Percentiles rank a stretch among this genome's conserved stretches.
phyloP scores from a whole-genome alignment of 2,329 filamentous ascomycete genomes.

The Penicillium italicum region DNA sequence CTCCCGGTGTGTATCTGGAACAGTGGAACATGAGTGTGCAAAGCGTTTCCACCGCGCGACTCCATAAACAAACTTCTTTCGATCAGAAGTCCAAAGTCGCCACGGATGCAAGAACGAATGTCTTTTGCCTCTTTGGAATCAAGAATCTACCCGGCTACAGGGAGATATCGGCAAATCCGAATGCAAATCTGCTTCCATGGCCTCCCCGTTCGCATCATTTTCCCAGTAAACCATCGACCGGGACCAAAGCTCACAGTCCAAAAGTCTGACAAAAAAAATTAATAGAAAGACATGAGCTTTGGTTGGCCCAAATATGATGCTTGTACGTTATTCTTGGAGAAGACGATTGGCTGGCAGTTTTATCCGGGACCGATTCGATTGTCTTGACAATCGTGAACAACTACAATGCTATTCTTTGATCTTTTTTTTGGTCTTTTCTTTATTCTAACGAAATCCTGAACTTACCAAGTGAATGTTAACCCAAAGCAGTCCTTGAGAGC shows the following conservation, averaged over 20 bases:
- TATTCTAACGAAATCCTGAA: neutral
- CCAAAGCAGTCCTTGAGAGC: neutral
- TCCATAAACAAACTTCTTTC: neutral
- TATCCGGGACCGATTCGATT: constrained; percentile 4
- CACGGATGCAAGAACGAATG: neutral
- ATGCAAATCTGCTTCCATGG: neutral
- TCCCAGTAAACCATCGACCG: neutral
- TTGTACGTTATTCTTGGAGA: neutral
- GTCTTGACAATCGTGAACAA: neutral
- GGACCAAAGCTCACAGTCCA: too few relatives aligned
- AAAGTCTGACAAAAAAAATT: neutral
- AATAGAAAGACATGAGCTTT: too few relatives aligned
- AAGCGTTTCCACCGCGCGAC: neutral
- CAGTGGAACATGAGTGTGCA: neutral
- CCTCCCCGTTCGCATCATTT: neutral
- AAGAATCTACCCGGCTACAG: neutral
- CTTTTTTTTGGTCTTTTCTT: neutral
- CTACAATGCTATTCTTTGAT: neutral
- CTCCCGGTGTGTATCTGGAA: neutral
- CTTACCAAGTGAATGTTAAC: neutral
- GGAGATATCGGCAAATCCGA: neutral
- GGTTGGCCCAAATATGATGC: neutral
- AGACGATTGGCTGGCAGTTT: constrained; percentile 16
- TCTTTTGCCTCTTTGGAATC: neutral
- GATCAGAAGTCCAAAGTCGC: neutral